These are phyloP conservation scores for Triticum dicoccoides DNA, from an alignment of 176 grass and related monocot genomes.

Conservation along the genomic window DNA sequence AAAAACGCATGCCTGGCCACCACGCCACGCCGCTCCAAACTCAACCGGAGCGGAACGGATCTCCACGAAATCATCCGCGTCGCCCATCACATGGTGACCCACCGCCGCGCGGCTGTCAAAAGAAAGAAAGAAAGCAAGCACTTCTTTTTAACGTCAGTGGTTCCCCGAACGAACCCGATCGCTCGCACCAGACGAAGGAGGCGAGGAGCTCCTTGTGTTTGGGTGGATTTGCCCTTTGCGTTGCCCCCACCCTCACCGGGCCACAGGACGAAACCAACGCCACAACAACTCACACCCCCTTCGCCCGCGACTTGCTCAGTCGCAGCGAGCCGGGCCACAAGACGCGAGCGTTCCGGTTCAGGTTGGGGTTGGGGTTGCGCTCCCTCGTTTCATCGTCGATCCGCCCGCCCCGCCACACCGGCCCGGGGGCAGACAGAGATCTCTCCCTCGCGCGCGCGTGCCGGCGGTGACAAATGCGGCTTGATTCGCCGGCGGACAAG, in stretches of 20 bases:
- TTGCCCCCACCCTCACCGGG: not conserved
- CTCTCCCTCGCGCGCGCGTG: not conserved
- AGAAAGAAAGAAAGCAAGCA: not conserved
- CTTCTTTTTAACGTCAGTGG: not conserved
- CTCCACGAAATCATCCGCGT: not conserved
- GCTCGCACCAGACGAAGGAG: not conserved
- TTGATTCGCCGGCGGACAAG: constrained; percentile 26
- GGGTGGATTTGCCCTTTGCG: too few species aligned
- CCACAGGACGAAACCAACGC: not conserved
- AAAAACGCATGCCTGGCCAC: not conserved
- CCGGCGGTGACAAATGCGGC: constrained; percentile 48
- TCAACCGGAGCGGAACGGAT: not conserved
- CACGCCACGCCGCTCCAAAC: not conserved
- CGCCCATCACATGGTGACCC: not conserved
- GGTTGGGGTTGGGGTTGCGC: not conserved
- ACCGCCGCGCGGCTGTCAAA: not conserved
- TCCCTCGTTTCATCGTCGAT: constrained; percentile 10
- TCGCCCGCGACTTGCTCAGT: constrained; percentile 46
- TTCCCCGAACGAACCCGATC: not conserved
- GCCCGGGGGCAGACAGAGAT: not conserved
- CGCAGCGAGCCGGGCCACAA: constrained; percentile 30
- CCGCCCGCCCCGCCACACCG: not conserved
- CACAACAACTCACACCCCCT: not conserved
- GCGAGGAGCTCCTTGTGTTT: not conserved
- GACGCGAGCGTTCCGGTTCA: constrained; percentile 3